Evolutionary conservation across 768 basidiomycete genomes (phyloP), one percentile per base, ranked within the genome.

Genomic region (Leucocoprinus sp.): DNA sequence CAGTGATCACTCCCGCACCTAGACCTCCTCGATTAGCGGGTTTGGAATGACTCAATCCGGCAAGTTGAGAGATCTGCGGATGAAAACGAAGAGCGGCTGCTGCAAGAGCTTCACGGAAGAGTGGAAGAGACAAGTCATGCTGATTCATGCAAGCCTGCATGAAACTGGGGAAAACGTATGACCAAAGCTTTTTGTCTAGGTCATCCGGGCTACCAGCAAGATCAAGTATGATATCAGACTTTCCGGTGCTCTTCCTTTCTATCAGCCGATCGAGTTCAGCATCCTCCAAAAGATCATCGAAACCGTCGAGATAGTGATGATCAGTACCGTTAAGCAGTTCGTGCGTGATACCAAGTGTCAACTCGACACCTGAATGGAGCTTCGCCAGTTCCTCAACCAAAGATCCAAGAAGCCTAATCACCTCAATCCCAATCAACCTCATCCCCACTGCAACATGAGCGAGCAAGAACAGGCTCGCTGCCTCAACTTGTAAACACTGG

Each of bases 401-500:
- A 1, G 62, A 59, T 11, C 75, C 71, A 34, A 89, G 63, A 24
- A 75, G 66, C 27, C 83, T 76, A 7, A 87, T 55, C 12, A 84
- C 66, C 57, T 79, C 78, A 23, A 83, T 72, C 1, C 85, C 91
- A 11, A 48, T 26, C 1, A 23, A 19, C 23, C 46, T 41, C 12
- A 41, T 24, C 6, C 39, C 40, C 40, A 42, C n/a, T 15, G 72
- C 69, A 11, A 65, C 64, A 39, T 77, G 75, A 7, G 86, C 72
- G 45, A 93, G 68, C 42, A 93, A 63, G 57, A 93, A 92, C 34
- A 93, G 57, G 1, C 76, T 75, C 1, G 81, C 87, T 0, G 80
- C 77, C 51, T 84, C 80, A 22, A 92, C 71, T 50, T 86, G 80
- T 35, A 68, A 71, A 17, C 76, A 66, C 39, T 76, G 70, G 1